Base-by-base conservation (phyloP, 1,284 basidiomycete species). In the Gomphus bonarii region DNA sequence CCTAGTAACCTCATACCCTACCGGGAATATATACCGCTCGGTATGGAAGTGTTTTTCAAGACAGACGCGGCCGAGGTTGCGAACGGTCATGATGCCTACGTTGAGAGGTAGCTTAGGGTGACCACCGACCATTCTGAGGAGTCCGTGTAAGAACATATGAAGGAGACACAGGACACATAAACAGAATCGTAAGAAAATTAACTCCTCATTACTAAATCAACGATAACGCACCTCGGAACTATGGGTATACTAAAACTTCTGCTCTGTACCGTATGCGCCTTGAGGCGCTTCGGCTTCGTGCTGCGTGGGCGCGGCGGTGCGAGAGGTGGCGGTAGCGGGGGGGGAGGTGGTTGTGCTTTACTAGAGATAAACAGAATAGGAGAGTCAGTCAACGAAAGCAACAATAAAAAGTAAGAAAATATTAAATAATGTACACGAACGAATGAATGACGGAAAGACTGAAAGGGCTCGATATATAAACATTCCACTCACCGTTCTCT, bases 41-140 rank as follows among this genome's bases (percentile, higher is more conserved):
- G 88, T 88, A 66, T 88, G 85, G 65, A 89, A 90, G 66, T 88
- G 84, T 63, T 89, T 85, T 48, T 85, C 75, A 79, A 83, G 81
- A 65, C 85, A 88, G 4, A 89, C 79, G 60, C 81, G 76, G 4
- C 88, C 88, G 0, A 91, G 73, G 58, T 66, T 79, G 58, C 82
- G 72, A 20, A 90, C 82, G 1, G 84, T 87, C 85, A 90, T 88
- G 65, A 90, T 89, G 31, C 87, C 87, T 16, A 89, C 84, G 61
- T 81, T 85, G 35, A 90, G 69, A 0, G 88, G 88, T 3, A 90
- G 69, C 67, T 84, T 74, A 0, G 86, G 86, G 53, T 76, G 76
- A 3, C 80, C 80, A 38, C 40, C 44, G 1, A 51, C 38, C 16
- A 14, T 52, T 18, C 56, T 58, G 35, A 9, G 18, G 25, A 9